phyloP scores from a whole-genome alignment of 208 protist genomes.

The Leishmania major region DNA sequence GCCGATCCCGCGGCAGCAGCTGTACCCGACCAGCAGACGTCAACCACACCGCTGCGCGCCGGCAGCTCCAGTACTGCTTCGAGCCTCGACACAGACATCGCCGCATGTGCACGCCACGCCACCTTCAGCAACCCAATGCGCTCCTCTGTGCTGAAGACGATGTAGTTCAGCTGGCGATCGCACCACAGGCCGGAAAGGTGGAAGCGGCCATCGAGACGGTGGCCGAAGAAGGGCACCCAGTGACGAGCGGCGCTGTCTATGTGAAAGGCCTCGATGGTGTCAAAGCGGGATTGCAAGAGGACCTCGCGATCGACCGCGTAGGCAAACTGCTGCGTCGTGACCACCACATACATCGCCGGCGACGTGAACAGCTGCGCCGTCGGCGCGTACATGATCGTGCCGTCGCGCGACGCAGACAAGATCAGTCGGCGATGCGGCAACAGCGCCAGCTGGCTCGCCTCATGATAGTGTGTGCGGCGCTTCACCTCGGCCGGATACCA shows the following conservation, averaged over 20 bases:
- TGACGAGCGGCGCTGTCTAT: constrained; percentile 46
- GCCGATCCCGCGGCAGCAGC: background rate
- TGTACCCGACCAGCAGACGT: constrained; percentile 52
- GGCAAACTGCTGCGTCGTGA: constrained; percentile 72
- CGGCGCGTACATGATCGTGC: constrained; percentile 78
- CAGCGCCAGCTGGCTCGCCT: constrained; percentile 68
- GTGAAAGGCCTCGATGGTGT: constrained; percentile 76
- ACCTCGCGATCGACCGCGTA: constrained; percentile 59
- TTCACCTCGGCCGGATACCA: constrained; percentile 91
- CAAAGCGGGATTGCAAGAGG: constrained; percentile 70
- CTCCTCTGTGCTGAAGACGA: constrained; percentile 85
- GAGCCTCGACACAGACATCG: constrained; percentile 44
- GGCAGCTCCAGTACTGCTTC: constrained; percentile 68
- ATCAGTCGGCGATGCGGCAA: constrained; percentile 58
- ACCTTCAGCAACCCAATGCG: constrained; percentile 63
- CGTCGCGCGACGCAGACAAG: constrained; percentile 81
- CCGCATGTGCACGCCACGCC: constrained; percentile 51
- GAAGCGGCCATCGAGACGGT: constrained; percentile 69
- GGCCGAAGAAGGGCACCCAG: constrained; percentile 75
- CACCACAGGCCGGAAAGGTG: constrained; percentile 75
- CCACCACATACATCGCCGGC: constrained; percentile 76
- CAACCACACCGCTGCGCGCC: constrained; percentile 55
- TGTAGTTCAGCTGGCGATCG: constrained; percentile 58
- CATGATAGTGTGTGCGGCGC: constrained; percentile 90
- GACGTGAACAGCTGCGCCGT: constrained; percentile 56